Percentiles rank a stretch among this genome's conserved stretches.
These are phyloP conservation scores for Blastobotrys serpentis DNA, from an alignment of 1,139 yeast species.

Conservation along the genomic window DNA sequence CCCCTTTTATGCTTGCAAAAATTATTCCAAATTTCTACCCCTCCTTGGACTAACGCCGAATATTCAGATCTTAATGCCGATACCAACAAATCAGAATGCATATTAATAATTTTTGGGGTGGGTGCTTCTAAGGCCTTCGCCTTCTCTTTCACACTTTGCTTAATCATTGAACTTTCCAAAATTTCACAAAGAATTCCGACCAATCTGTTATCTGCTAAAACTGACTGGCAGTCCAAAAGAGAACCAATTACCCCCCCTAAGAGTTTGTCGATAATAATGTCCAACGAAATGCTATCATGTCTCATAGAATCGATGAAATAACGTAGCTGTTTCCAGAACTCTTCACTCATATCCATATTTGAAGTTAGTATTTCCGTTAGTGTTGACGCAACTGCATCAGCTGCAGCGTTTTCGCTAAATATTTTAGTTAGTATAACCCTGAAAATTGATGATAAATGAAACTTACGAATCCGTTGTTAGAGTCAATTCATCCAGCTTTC, in stretches of 20 bases:
- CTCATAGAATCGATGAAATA: neutral
- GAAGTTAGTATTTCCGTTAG: too few species aligned
- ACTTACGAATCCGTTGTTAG: too few species aligned
- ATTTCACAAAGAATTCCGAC: too few species aligned
- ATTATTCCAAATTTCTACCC: neutral
- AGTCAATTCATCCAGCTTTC: too few species aligned
- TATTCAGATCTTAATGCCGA: neutral
- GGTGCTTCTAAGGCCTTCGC: neutral
- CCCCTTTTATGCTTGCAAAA: slow-evolving; percentile 10
- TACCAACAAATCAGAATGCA: slow-evolving; percentile 4
- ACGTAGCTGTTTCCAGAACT: too few species aligned
- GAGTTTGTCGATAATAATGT: neutral
- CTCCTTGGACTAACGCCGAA: neutral
- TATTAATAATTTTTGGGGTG: neutral
- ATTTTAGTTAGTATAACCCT: too few species aligned
- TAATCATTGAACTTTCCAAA: neutral
- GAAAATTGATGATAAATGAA: too few species aligned
- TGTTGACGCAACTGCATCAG: too few species aligned
- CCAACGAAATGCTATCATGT: neutral
- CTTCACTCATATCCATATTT: too few species aligned
- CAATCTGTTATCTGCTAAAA: too few species aligned
- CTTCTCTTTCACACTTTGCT: slow-evolving; percentile 2
- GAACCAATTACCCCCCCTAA: neutral
- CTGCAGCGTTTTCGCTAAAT: too few species aligned
- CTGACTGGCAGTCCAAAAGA: neutral